Conservation (phyloP, 2,329 filamentous ascomycete genomes). For the Trichoderma koningii region DNA sequence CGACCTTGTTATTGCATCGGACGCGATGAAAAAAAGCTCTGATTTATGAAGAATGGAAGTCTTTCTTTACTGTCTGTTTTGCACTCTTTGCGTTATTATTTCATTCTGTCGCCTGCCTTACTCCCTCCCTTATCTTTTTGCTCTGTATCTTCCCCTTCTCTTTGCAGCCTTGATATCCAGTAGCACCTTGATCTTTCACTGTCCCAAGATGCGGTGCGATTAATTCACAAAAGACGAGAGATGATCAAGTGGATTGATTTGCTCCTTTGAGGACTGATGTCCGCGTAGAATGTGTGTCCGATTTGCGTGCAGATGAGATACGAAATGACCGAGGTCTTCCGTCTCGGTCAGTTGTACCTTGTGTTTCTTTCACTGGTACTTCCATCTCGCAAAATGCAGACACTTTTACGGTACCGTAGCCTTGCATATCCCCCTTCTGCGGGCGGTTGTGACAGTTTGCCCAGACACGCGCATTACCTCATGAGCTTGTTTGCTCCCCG, state of each 20-base stretch:
- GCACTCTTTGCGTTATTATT: conserved; percentile 15
- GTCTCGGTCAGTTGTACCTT: background rate
- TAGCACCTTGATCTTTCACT: background rate
- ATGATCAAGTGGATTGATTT: conserved; percentile 9
- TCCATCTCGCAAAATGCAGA: background rate
- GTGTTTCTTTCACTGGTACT: background rate
- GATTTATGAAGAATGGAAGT: conserved; percentile 59
- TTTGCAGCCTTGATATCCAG: conserved; percentile 2
- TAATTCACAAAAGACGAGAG: background rate
- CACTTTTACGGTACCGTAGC: background rate
- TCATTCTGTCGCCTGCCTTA: background rate
- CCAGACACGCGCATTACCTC: background rate
- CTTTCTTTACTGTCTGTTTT: conserved; percentile 26
- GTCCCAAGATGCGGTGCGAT: background rate
- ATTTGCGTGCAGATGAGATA: background rate
- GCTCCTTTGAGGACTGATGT: background rate
- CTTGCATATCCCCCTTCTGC: conserved; percentile 5
- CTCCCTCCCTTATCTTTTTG: background rate
- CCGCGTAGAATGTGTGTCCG: background rate
- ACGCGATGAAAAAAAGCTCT: conserved; percentile 98
- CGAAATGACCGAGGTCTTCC: background rate
- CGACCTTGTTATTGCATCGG: conserved; percentile 94
- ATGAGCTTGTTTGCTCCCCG: background rate
- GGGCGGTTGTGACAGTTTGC: background rate
- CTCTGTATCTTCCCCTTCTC: background rate